A percentile compares a stretch with the other conserved stretches of the same genome.
phyloP scores from a whole-genome alignment of 2,329 filamentous ascomycete genomes.

The Aspergillus fumigatus region DNA sequence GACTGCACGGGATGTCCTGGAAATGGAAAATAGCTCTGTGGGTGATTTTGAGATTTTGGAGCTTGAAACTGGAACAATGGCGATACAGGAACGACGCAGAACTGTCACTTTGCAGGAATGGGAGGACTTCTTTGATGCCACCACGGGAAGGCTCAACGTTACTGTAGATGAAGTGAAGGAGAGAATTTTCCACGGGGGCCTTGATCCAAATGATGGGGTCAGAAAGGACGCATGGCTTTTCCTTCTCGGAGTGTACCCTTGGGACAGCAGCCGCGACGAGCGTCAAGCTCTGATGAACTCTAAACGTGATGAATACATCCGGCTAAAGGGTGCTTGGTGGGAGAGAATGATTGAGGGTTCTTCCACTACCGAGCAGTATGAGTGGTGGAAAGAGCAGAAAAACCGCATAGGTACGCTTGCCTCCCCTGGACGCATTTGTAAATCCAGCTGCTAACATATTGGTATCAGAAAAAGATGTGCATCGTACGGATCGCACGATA shows the following conservation, averaged over 20 bases:
- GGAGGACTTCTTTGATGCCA: conserved; percentile 79
- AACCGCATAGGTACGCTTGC: conserved; percentile 74
- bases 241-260: conserved; percentile 83
- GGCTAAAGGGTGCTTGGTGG: conserved; percentile 95
- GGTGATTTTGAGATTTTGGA: conserved; percentile 95
- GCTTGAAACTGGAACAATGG: conserved; percentile 66
- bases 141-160: conserved; percentile 68
- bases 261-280: conserved; percentile 86
- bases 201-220: conserved; percentile 84
- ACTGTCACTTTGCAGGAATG: conserved; percentile 79
- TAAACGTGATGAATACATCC: conserved; percentile 86
- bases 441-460: conserved; percentile 27
- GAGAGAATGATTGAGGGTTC: conserved; percentile 81
- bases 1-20: conserved; percentile 87
- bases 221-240: conserved; percentile 97
- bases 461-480: conserved; percentile 88
- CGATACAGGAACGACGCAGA: conserved; percentile 70
- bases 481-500: conserved; percentile 90
- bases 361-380: conserved; percentile 73
- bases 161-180: conserved; percentile 94
- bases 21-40: conserved; percentile 89
- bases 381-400: conserved; percentile 96
- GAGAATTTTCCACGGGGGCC: conserved; percentile 89
- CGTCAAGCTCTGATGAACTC: conserved; percentile 78
- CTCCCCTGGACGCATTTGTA: not conserved